Base-by-base conservation (phyloP, 495 filamentous ascomycete genomes). In the Penicillium steckii region DNA sequence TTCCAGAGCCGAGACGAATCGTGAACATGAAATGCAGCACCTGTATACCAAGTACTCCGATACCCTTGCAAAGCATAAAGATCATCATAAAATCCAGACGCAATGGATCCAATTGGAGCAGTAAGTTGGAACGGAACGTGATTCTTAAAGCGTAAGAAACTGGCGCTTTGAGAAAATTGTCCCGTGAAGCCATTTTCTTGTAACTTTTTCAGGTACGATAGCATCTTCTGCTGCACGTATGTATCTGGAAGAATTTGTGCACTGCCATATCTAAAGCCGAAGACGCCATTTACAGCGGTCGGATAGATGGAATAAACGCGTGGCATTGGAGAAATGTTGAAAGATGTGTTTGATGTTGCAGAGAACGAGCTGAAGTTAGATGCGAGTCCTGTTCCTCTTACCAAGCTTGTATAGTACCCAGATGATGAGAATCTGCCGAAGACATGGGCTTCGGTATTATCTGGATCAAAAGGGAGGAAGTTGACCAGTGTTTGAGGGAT, bases 401-500 rank as follows among this genome's bases (percentile, higher is more conserved):
- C 21, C 0, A 81, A 40, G 8, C 61, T 62, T 13, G 68, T 70
- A 52, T 73, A 83, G 63, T 80, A 83, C 2, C 56, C 71, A 10
- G 48, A 67, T 42, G 51, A 60, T 10, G 10, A 24, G 53, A 60
- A 64, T 25, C 57, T 41, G 30, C 40, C 10, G 32, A 83, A 79
- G 4, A 82, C 22, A 0, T 15, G 10, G 0, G 30, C 22, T 49
- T 83, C 79, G 13, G 51, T 42, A 0, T 37, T 0, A 44, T 60
- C 54, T 7, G 80, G 68, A 46, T 71, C 65, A 42, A 76, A 71
- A 6, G 56, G 51, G 1, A 38, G 13, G 10, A 80, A 51, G 24
- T 71, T 76, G 0, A 56, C 33, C 1, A 67, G 33, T 13, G 51
- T 68, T 1, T 73, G 75, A 1, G 73, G 77, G 17, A 76, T 70